Base-by-base conservation (phyloP, 2,329 filamentous ascomycete species). In the Ampelomyces quisqualis region DNA sequence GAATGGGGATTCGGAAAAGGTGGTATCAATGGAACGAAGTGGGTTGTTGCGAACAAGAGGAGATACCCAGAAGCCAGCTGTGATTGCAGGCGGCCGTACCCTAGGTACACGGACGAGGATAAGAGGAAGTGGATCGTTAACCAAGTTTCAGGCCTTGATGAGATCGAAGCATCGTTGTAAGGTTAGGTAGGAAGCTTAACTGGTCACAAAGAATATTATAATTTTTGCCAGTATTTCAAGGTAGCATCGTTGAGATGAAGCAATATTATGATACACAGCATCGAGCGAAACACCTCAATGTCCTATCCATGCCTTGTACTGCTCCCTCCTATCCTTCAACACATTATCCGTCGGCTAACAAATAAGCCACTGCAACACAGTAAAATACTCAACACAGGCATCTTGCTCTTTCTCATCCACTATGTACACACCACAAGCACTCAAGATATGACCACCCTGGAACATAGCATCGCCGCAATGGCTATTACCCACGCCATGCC, bases 1-100 rank as follows among this genome's bases (percentile, higher is more conserved):
- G 78, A 81, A 67, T 78, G 73, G 72, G 78, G 75, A 1, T 78
- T 82, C 38, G 76, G 65, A 19, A 79, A 78, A 58, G 75, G 76
- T 3, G 78, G 77, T n/a, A 79, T 82, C 58, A 80, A 80, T 52
- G 78, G 79, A 7, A 81, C 75, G 6, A 81, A 81, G 59, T 81
- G 75, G 72, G 72, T 79, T n/a, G 77, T 80, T 23, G 75, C 73
- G 24, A 74, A 79, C 55, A 59, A 75, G 18, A 66, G 67, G 13
- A 77, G 75, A n/a, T 81, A 81, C 52, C 71, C 76, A 1, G 57
- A 72, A 21, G 64, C 68, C 11, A 78, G 72, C 55, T 70, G 70
- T 36, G 73, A 80, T 55, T 81, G 76, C 58, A 67, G 79, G 31
- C 64, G 74, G 35, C 78, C 78, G 11, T 80, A 79, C 48, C 78